A percentile compares a stretch with the other conserved stretches of the same genome.
Conservation (phyloP, 2,329 filamentous ascomycete genomes). For the Sarocladiaceae sp. region DNA sequence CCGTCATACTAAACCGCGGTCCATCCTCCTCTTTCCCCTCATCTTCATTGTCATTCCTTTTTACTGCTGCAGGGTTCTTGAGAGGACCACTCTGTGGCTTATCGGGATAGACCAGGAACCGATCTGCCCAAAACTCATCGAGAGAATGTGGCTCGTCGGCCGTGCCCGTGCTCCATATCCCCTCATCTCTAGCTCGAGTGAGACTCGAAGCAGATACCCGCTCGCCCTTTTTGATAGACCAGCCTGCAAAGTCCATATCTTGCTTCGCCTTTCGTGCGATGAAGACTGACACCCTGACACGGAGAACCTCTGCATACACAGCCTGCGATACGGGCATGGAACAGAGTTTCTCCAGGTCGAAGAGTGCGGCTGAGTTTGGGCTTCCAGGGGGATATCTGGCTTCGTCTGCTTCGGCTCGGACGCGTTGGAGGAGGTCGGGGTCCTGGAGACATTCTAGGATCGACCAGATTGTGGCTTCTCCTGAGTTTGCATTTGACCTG, state of each 20-base stretch:
- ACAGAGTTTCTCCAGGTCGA: neutral
- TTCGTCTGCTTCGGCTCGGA: neutral
- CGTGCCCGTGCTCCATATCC: conserved; percentile 12
- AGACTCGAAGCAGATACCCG: neutral
- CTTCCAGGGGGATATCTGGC: neutral
- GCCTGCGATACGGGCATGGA: conserved; percentile 2
- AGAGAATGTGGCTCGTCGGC: conserved; percentile 6
- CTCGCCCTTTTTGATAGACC: conserved; percentile 7
- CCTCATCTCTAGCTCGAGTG: conserved; percentile 8
- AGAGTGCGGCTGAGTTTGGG: neutral
- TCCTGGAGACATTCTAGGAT: neutral
- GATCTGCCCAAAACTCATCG: conserved; percentile 15
- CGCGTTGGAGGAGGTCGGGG: neutral
- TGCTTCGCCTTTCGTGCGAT: conserved; percentile 1
- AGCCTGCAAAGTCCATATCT: conserved; percentile 3
- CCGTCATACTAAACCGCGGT: neutral
- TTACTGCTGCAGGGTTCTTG: neutral
- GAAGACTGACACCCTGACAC: neutral
- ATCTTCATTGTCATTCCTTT: neutral
- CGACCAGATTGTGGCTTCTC: neutral
- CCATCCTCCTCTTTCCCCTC: neutral
- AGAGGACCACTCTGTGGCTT: conserved; percentile 15
- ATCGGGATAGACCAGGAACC: conserved; percentile 15
- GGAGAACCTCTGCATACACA: conserved; percentile 2
- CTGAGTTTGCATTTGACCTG: conserved; percentile 7